Percentiles rank a stretch among this genome's conserved stretches.
phyloP scores from a whole-genome alignment of 495 filamentous ascomycete species.

The Beverwykella pulmonaria region DNA sequence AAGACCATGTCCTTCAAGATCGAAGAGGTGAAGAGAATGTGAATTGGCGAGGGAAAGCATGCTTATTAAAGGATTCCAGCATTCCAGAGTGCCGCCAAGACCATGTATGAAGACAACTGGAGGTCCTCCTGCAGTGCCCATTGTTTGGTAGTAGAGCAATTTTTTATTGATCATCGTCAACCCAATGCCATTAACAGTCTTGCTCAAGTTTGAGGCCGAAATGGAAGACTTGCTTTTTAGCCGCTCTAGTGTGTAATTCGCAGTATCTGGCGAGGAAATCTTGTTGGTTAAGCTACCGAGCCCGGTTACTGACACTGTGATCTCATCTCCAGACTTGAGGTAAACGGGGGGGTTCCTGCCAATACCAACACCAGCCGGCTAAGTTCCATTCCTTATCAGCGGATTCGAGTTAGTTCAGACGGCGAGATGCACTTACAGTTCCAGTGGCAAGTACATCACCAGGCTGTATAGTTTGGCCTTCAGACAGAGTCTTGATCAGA shows the following conservation, averaged over 20 bases:
- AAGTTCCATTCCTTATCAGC: neutral
- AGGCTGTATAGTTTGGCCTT: constrained; percentile 50
- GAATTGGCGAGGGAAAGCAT: constrained; percentile 31
- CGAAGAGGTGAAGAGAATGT: constrained; percentile 49
- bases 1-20: constrained; percentile 60
- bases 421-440: constrained; percentile 33
- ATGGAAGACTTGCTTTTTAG: constrained; percentile 35
- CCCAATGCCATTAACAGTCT: constrained; percentile 39
- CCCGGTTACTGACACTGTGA: constrained; percentile 50
- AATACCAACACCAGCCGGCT: constrained; percentile 57
- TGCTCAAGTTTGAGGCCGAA: constrained; percentile 27
- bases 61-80: constrained; percentile 51
- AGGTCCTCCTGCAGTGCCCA: constrained; percentile 32
- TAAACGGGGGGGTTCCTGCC: constrained; percentile 53
- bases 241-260: constrained; percentile 35
- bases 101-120: constrained; percentile 57
- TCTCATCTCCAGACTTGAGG: constrained; percentile 51
- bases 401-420: neutral
- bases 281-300: constrained; percentile 53
- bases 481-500: constrained; percentile 51
- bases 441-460: constrained; percentile 56
- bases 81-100: constrained; percentile 50
- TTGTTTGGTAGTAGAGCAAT: constrained; percentile 46
- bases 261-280: constrained; percentile 43
- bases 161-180: constrained; percentile 53